A percentile compares a stretch with the other conserved stretches of the same genome.
These are phyloP conservation scores for Quercus tomentella DNA, from an alignment of 331 rosid genomes.

Conservation along the genomic window DNA sequence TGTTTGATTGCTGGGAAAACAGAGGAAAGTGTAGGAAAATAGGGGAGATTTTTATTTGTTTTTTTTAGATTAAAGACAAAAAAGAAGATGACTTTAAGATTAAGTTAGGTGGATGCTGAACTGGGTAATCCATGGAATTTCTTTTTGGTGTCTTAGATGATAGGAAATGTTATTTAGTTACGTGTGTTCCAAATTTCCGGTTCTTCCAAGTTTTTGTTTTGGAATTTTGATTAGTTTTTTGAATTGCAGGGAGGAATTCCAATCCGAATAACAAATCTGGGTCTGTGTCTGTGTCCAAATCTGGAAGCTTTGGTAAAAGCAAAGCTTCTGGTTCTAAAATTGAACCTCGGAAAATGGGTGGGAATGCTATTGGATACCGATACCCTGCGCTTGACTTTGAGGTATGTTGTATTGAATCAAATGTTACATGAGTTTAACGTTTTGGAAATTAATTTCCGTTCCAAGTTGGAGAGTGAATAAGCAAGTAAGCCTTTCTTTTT, in stretches of 20 bases:
- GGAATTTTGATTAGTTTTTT: slow-evolving; percentile 15
- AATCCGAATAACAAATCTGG: slow-evolving; percentile 33
- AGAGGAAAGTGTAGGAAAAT: not conserved
- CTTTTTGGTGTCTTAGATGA: not conserved
- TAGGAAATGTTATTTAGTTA: not conserved
- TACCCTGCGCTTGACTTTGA: slow-evolving; percentile 35
- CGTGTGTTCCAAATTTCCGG: not conserved
- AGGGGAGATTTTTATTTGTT: not conserved
- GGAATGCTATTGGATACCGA: slow-evolving; percentile 34
- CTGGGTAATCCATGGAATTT: not conserved
- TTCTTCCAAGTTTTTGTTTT: slow-evolving; percentile 13
- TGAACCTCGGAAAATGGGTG: slow-evolving; percentile 20
- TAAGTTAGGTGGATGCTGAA: not conserved
- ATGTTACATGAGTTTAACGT: not conserved
- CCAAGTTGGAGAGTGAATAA: not conserved
- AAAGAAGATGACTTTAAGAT: not conserved
- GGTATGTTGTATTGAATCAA: slow-evolving; percentile 23
- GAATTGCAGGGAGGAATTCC: slow-evolving; percentile 54
- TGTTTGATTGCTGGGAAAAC: slow-evolving; percentile 2
- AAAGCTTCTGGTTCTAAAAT: slow-evolving; percentile 45
- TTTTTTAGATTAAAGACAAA: not conserved
- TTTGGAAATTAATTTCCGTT: not conserved
- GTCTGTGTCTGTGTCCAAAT: slow-evolving; percentile 19
- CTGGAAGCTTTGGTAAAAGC: slow-evolving; percentile 31
- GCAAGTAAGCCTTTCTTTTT: not conserved